Conservation (phyloP, 257 asterid genomes). For the Cynanchum wilfordii region DNA sequence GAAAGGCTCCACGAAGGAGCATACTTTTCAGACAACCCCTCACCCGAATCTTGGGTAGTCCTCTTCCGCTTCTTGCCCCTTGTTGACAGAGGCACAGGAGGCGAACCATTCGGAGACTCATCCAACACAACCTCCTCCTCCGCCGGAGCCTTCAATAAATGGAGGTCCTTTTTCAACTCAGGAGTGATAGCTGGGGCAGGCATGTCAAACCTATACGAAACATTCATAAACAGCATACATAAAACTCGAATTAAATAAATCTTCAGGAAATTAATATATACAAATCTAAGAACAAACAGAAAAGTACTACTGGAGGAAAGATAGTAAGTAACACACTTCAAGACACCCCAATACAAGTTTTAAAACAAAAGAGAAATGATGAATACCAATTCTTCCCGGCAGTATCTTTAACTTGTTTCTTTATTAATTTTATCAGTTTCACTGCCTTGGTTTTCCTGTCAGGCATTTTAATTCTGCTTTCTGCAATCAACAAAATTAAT, state of each 20-base stretch:
- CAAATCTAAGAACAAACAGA: neutral
- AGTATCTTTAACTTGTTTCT: conserved; percentile 73
- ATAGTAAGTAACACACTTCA: neutral
- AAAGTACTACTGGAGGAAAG: neutral
- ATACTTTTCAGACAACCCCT: too few species aligned
- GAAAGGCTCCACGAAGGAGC: too few species aligned
- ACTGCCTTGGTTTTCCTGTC: conserved; percentile 12
- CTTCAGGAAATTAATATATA: neutral
- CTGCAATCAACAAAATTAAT: neutral
- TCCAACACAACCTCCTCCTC: too few species aligned
- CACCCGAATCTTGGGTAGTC: too few species aligned
- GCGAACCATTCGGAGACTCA: too few species aligned
- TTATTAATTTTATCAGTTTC: conserved; percentile 52
- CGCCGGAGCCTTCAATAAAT: conserved; percentile 82
- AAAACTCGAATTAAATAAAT: neutral
- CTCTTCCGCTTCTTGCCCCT: too few species aligned
- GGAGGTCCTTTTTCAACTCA: conserved; percentile 79
- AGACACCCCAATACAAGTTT: neutral
- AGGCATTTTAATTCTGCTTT: neutral
- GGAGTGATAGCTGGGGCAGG: conserved; percentile 86
- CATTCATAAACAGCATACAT: neutral
- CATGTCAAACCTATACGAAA: conserved; percentile 75
- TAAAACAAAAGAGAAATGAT: neutral
- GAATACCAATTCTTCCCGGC: conserved; percentile 78
- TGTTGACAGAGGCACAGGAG: too few species aligned